phyloP scores from a whole-genome alignment of 1,139 yeast species.

The Scheffersomyces illinoinensis region DNA sequence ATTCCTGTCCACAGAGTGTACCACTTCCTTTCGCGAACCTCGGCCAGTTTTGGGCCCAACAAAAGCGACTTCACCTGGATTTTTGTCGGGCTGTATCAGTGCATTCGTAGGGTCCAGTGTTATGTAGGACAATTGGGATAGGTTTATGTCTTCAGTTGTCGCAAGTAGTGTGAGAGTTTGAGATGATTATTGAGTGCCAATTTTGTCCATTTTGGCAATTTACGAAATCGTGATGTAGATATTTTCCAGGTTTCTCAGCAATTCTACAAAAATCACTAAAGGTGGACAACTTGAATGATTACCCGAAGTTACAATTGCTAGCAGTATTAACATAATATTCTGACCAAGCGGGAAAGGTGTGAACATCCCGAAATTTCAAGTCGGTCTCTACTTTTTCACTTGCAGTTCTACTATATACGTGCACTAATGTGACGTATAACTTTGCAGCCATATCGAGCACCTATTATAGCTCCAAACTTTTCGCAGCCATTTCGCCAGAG shows the following conservation, averaged over 20 bases:
- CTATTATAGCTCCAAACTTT: not conserved
- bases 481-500: not conserved
- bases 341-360: no score
- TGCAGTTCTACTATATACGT: no score
- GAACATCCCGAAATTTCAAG: no score
- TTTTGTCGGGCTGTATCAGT: not conserved
- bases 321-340: no score
- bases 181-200: not conserved
- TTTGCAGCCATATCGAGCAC: not conserved
- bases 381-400: no score
- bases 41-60: not conserved
- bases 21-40: not conserved
- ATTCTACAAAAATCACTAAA: no score
- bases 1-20: not conserved
- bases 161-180: not conserved
- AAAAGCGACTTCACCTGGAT: not conserved
- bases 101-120: not conserved
- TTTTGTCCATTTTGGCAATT: not conserved
- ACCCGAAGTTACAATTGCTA: no score
- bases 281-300: no score
- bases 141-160: not conserved
- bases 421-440: not conserved
- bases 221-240: not conserved
- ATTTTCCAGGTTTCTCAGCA: no score
- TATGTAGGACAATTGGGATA: not conserved